Percentiles rank a stretch among this genome's conserved stretches.
These are phyloP conservation scores for Clitoria ternatea DNA, from an alignment of 306 rosid genomes.

Conservation along the genomic window DNA sequence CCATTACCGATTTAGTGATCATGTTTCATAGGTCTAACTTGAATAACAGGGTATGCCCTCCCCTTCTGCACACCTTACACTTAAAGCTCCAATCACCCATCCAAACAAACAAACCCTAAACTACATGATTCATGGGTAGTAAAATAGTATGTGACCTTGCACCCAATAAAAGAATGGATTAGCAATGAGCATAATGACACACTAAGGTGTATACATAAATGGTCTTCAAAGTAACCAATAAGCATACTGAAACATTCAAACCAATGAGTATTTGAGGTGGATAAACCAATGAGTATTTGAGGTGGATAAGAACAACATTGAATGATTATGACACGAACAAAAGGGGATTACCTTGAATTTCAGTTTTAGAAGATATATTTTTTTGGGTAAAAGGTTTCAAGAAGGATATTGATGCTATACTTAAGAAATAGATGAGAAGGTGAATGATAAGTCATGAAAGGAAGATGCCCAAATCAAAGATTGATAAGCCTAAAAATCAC, in stretches of 20 bases:
- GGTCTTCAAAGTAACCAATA: conserved; percentile 3
- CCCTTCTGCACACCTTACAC: background rate
- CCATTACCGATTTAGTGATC: background rate
- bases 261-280: too few species aligned
- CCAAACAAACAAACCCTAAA: background rate
- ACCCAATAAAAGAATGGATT: conserved; percentile 4
- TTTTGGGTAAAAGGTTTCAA: too few species aligned
- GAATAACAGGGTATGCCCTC: background rate
- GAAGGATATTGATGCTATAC: too few species aligned
- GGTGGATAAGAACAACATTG: conserved; percentile 5
- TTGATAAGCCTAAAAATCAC: too few species aligned
- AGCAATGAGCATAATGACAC: background rate
- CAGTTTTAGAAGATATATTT: too few species aligned
- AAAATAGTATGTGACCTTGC: background rate
- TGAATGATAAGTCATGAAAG: too few species aligned
- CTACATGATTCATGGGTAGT: conserved; percentile 3
- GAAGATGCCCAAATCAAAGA: too few species aligned
- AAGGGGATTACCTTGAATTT: too few species aligned
- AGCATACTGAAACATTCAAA: background rate
- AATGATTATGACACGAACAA: too few species aligned
- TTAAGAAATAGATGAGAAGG: too few species aligned
- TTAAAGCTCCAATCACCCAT: background rate
- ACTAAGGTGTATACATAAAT: background rate
- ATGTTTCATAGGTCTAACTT: background rate
- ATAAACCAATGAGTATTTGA: background rate